Evolutionary conservation across 805 yeast species (phyloP).

Genomic region (Scheffersomyces lignosus): DNA sequence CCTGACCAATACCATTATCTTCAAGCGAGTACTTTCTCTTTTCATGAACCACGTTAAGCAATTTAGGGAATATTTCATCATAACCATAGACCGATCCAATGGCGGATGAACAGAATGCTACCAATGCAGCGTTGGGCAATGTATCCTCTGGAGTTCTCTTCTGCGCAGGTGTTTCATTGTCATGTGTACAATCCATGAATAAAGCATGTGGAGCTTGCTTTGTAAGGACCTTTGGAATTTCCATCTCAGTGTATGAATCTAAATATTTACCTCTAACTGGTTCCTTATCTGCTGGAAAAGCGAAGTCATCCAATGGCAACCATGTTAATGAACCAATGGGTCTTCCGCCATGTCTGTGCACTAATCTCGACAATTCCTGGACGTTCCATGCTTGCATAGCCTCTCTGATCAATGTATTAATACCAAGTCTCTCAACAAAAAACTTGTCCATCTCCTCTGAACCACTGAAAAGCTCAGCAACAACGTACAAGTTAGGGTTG

Average conservation of each 20-base stretch:
- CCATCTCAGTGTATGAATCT: slow-evolving; percentile 52
- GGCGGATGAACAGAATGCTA: slow-evolving; percentile 89
- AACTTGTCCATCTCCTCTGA: slow-evolving; percentile 87
- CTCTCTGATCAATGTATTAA: slow-evolving; percentile 86
- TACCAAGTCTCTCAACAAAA: slow-evolving; percentile 87
- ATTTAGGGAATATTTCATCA: slow-evolving; percentile 85
- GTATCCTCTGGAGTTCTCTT: slow-evolving; percentile 94
- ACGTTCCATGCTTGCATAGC: slow-evolving; percentile 97
- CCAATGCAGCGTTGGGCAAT: slow-evolving; percentile 90
- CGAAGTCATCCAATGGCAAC: slow-evolving; percentile 71
- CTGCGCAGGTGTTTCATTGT: slow-evolving; percentile 85
- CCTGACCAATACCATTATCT: slow-evolving; percentile 66
- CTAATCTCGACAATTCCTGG: slow-evolving; percentile 78
- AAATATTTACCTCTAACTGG: slow-evolving; percentile 19
- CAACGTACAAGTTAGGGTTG: slow-evolving; percentile 86
- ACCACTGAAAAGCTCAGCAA: slow-evolving; percentile 92
- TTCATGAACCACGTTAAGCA: slow-evolving; percentile 81
- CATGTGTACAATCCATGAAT: slow-evolving; percentile 98
- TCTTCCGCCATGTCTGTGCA: slow-evolving; percentile 91
- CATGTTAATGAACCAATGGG: slow-evolving; percentile 91
- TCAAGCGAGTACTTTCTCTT: slow-evolving; percentile 57
- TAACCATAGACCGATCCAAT: slow-evolving; percentile 93
- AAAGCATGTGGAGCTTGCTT: slow-evolving; percentile 86
- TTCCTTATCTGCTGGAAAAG: slow-evolving; percentile 59
- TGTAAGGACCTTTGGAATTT: slow-evolving; percentile 64